Evolutionary conservation across 1,284 basidiomycete species (phyloP), one percentile per base, ranked within the genome.

Genomic region (Microbotryum scabiosae): DNA sequence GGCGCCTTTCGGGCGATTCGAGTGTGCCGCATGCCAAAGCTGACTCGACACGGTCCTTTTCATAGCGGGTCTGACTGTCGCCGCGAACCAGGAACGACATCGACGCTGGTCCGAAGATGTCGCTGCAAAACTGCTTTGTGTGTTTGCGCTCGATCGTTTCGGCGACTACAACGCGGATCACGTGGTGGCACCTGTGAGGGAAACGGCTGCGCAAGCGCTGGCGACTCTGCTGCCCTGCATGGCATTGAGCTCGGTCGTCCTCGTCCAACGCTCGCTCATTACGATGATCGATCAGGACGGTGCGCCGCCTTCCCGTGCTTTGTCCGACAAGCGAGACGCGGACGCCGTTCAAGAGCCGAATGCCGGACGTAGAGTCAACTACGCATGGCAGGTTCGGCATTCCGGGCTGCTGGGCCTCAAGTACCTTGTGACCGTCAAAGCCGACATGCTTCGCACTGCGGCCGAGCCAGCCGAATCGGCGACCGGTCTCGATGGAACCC

Each of bases 91-190:
- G 43, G 72, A 79, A 56, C 77, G 79, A 0, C 90, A 94, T 71
- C 85, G 88, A 74, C 80, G 80, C 63, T 94, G 91, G 90, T 90
- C 87, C 75, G 93, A 93, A 68, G 84, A 87, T 61, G 78, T 97
- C 20, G 87, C 91, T 2, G 84, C 90, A 12, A 87, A 87, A 68
- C 83, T 97, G 54, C 82, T 98, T 2, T 88, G 86, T 67, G 84
- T 98, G 14, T 88, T 98, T 68, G 86, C 92, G n/a, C 80, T 97
- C 21, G 96, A 99, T 75, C 84, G 96, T 18, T 97, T 99, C 69
- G 92, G 93, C 9, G 96, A 99, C 77, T 99, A 96, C 73, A 85
- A 97, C 48, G 90, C 92, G 8, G 96, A 99, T 73, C 92, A 90
- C 75, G 90, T 97, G 52, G 85, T 98, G 21, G 94, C 94, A 6